These are phyloP conservation scores for Hordeum pubiflorum DNA, from an alignment of 202 grass and related monocot species.

Conservation along the genomic window DNA sequence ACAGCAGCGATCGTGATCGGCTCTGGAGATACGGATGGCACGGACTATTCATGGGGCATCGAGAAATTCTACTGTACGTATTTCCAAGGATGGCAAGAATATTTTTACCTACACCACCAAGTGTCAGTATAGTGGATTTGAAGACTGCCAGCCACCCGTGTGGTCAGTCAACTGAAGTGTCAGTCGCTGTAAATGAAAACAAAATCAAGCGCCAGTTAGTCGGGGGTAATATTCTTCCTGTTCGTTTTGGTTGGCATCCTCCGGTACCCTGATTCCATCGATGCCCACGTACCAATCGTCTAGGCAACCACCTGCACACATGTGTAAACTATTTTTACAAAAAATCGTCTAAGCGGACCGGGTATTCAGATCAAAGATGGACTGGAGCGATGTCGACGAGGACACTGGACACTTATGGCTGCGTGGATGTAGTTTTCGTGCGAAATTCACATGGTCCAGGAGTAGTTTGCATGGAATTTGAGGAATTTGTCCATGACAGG, in stretches of 20 bases:
- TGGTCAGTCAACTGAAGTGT: not conserved
- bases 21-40: not conserved
- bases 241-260: not conserved
- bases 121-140: not conserved
- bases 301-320: not conserved
- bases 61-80: not conserved
- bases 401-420: not conserved
- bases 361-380: not conserved
- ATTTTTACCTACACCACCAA: not conserved
- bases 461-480: not conserved
- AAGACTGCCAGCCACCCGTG: not conserved
- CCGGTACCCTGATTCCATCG: not conserved
- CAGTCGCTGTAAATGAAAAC: not conserved
- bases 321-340: too few species aligned
- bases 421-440: not conserved
- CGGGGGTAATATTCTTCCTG: not conserved
- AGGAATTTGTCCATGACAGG: not conserved
- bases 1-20: not conserved
- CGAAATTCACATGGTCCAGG: not conserved
- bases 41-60: too few species aligned
- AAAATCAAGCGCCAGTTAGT: too few species aligned
- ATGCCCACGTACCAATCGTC: not conserved
- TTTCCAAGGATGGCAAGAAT: not conserved
- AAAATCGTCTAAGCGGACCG: not conserved
- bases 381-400: not conserved